Evolutionary conservation across 768 basidiomycete genomes (phyloP), one percentile per base, ranked within the genome.

Genomic region (Boletus tomentosulus): DNA sequence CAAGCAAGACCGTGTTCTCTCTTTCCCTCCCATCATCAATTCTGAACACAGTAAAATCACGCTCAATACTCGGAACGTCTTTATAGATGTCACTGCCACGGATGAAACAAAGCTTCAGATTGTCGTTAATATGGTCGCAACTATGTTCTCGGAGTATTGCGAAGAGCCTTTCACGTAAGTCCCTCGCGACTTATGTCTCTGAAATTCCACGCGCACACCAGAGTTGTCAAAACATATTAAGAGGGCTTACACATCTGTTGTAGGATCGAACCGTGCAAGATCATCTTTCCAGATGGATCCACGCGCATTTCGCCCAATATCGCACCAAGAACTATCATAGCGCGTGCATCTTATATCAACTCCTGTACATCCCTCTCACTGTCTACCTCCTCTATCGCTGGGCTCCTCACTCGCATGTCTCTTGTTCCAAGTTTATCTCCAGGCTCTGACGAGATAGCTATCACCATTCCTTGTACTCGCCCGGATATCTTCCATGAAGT

Each of bases 81-180:
- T 98, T 75, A 89, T 99, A 61, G 97, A 99, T 71, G 84, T 95
- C 30, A 98, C 97, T 9, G 95, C 95, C 3, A 97, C 93, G 16
- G 97, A 99, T 66, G 82, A 90, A 66, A 98, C 96, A 28, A 99
- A 99, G 73, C 83, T 99, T 55, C 85, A 87, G 59, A 95, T 98
- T 46, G 97, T 98, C 49, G 83, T 93, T 46, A 97, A 95, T 69
- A 95, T 98, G 57, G 83, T 99, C 12, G 77, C 88, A 2, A 87
- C 91, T n/a, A 96, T 98, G 95, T 99, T 99, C 73, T 87, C 96
- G 2, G 95, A 98, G 71, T 97, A 99, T 67, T 93, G 91, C 68
- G 82, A 82, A 56, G 84, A 91, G 39, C 91, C 94, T 4, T 98
- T 86, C 82, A 86, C 90, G 95, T 98, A 71, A 59, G 92, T 62